These are phyloP conservation scores for Fallopia convolvulus DNA, from an alignment of 148 eudicot species.

Conservation along the genomic window DNA sequence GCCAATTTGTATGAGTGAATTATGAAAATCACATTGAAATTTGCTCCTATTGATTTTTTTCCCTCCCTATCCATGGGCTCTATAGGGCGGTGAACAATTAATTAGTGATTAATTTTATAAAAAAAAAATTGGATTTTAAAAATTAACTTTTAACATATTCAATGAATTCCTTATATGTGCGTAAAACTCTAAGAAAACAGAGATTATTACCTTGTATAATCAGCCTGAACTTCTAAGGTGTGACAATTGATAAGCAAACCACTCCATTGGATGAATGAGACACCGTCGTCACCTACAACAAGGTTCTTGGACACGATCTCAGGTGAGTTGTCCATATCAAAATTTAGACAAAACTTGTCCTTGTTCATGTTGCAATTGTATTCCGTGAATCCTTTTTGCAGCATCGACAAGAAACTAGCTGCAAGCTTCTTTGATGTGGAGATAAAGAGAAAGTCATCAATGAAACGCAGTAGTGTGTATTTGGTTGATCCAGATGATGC, in stretches of 20 bases:
- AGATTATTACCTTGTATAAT: constrained; percentile 56
- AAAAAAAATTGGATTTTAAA: no score
- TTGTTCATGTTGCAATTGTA: constrained; percentile 87
- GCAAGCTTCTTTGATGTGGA: constrained; percentile 78
- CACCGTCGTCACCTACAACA: constrained; percentile 43
- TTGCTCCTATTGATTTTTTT: no score
- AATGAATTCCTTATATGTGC: no score
- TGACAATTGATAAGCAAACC: constrained; percentile 78
- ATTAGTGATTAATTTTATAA: no score
- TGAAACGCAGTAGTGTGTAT: constrained; percentile 57
- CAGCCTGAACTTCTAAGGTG: constrained; percentile 89
- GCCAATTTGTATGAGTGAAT: no score
- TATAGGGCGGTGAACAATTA: no score
- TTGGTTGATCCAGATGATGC: constrained; percentile 18
- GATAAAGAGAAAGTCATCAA: constrained; percentile 77
- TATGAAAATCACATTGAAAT: no score
- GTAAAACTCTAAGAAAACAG: background rate
- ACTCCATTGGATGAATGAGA: constrained; percentile 76
- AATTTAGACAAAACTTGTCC: constrained; percentile 62
- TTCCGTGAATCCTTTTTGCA: constrained; percentile 56
- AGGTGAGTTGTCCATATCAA: constrained; percentile 25
- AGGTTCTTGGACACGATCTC: constrained; percentile 32
- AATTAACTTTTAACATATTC: no score
- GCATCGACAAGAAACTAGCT: constrained; percentile 42
- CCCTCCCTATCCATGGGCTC: no score